Evolutionary conservation across 495 filamentous ascomycete genomes (phyloP), one percentile per base, ranked within the genome.

Genomic region (Annulohypoxylon stygium): DNA sequence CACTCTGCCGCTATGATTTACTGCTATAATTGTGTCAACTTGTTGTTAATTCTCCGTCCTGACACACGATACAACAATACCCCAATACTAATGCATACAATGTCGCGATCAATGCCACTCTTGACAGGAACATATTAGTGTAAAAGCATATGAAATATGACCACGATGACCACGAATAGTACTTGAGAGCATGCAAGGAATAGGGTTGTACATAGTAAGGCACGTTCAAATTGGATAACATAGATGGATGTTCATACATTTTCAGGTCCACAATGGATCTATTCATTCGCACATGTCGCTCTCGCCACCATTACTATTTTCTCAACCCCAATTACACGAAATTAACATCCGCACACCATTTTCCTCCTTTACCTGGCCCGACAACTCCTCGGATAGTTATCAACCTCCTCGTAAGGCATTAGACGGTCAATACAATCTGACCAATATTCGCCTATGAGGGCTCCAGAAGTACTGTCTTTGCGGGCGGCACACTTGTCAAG

Each of bases 251-350:
- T 61, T 34, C 25, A 34, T 47, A 39, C 59, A 43, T 34, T 41
- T 26, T 60, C 50, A 14, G 4, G 8, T 14, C 14, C n/a, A 45
- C 33, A 5, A 43, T 43, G 39, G 4, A 16, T 47, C 39, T 30
- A 45, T 30, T 61, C 58, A 23, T 18, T 20, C 10, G 20, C 37
- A 26, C 48, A 51, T 45, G 33, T 14, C 43, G 30, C 14, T 41
- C 18, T 36, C 20, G 4, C 18, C 43, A 20, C 41, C 30, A 61
- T 61, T 61, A 58, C 23, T 25, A 23, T 51, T 45, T 64, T 39
- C 23, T 37, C 50, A 20, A 30, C 69, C 36, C 10, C 64, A 34
- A 67, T 64, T 73, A 63, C 23, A 50, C n/a, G 50, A 62, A 26
- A 62, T 60, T 50, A 51, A 63, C 30, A 39, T 58, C 25, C 26